Evolutionary conservation across 768 basidiomycete species (phyloP).

Genomic region (Gloeopeniophorella convolvens): DNA sequence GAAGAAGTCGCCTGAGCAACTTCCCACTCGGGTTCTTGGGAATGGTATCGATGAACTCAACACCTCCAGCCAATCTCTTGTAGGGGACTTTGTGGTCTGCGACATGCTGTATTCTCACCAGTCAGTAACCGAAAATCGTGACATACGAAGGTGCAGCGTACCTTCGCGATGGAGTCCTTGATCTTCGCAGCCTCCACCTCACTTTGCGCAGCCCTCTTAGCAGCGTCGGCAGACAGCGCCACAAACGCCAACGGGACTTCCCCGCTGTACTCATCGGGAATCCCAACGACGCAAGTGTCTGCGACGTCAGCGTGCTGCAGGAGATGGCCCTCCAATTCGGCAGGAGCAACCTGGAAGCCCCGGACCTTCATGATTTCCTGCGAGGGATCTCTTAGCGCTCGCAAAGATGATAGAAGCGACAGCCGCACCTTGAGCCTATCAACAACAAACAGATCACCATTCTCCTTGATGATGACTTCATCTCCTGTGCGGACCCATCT

Average conservation of each 20-base stretch:
- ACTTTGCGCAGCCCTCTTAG: conserved; percentile 4
- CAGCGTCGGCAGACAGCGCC: conserved; percentile 34
- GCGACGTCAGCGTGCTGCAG: conserved; percentile 52
- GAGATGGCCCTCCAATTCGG: conserved; percentile 64
- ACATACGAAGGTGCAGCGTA: neutral
- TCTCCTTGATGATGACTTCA: conserved; percentile 47
- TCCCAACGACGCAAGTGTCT: conserved; percentile 57
- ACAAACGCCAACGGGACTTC: conserved; percentile 69
- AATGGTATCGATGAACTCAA: conserved; percentile 32
- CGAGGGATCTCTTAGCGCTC: conserved; percentile 19
- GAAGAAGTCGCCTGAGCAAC: conserved; percentile 25
- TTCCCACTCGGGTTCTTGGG: conserved; percentile 31
- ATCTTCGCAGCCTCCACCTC: conserved; percentile 2
- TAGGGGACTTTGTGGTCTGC: conserved; percentile 30
- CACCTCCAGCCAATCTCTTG: conserved; percentile 33
- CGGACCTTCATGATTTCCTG: conserved; percentile 64
- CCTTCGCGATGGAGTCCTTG: conserved; percentile 16
- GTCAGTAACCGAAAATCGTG: neutral
- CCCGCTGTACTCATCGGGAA: conserved; percentile 65
- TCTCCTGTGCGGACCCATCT: conserved; percentile 71
- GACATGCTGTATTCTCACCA: conserved; percentile 23
- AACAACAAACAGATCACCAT: conserved; percentile 52
- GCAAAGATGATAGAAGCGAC: neutral
- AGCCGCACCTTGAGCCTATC: conserved; percentile 50
- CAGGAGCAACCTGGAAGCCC: conserved; percentile 72